Conservation (phyloP, 345 rosid genomes). For the Cardamine occulta region DNA sequence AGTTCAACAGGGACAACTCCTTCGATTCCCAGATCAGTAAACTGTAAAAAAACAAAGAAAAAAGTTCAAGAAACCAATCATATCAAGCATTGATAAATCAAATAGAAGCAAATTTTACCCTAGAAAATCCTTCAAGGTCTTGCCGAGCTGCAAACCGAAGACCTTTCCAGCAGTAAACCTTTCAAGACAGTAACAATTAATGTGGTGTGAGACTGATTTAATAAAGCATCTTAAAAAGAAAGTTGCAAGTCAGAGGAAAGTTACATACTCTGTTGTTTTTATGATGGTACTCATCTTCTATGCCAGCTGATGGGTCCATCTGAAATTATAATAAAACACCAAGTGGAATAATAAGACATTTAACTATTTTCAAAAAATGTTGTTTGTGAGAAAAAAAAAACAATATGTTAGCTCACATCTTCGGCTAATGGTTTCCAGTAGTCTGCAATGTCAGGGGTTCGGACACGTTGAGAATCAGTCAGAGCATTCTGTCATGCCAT, state of each 20-base stretch:
- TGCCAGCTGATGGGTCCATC: conserved; percentile 97
- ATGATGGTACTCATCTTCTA: conserved; percentile 93
- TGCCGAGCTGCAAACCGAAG: conserved; percentile 90
- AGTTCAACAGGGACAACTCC: conserved; percentile 96
- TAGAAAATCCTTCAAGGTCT: conserved; percentile 95
- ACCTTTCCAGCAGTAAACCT: conserved; percentile 99
- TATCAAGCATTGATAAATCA: conserved; percentile 20
- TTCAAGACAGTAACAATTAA: conserved; percentile 31
- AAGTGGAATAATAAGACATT: conserved; percentile 17
- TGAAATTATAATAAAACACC: conserved; percentile 40
- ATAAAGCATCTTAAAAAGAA: conserved; percentile 11
- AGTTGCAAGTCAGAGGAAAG: not conserved
- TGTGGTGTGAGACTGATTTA: not conserved
- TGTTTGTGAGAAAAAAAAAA: not conserved
- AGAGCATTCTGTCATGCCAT: conserved; percentile 69
- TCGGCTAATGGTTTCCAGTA: conserved; percentile 98
- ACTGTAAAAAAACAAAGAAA: conserved; percentile 55
- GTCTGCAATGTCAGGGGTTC: conserved; percentile 82
- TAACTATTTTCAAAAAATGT: not conserved
- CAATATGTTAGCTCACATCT: conserved; percentile 62
- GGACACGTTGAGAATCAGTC: conserved; percentile 88
- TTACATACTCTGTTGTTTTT: conserved; percentile 74
- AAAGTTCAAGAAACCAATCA: not conserved
- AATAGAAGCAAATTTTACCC: conserved; percentile 50
- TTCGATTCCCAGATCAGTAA: conserved; percentile 90